These are phyloP conservation scores for Cladophialophora yegresii DNA, from an alignment of 2,329 filamentous ascomycete species.

Conservation along the genomic window DNA sequence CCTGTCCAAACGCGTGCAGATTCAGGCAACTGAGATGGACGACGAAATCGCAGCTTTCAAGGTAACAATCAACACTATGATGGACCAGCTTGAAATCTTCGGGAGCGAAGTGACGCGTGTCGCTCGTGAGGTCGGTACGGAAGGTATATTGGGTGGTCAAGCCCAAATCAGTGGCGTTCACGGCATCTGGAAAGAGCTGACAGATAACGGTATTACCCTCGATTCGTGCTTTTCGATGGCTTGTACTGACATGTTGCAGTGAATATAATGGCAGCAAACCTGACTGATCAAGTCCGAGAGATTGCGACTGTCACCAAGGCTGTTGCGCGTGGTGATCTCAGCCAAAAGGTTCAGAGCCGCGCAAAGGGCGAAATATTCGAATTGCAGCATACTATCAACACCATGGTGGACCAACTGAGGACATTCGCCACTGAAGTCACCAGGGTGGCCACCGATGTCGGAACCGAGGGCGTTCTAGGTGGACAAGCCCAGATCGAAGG, in stretches of 20 bases:
- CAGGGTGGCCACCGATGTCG: constrained; percentile 78
- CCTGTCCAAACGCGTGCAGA: constrained; percentile 92
- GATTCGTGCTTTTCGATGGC: not conserved
- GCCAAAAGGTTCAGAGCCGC: constrained; percentile 79
- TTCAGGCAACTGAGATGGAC: constrained; percentile 95
- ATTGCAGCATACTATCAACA: constrained; percentile 83
- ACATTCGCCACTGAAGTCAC: constrained; percentile 84
- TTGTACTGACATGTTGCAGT: constrained; percentile 50
- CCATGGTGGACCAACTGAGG: constrained; percentile 82
- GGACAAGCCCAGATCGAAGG: constrained; percentile 81
- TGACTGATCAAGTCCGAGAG: constrained; percentile 81
- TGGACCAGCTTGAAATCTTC: constrained; percentile 95
- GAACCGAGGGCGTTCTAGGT: constrained; percentile 78
- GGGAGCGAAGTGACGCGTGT: constrained; percentile 94
- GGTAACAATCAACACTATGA: constrained; percentile 98
- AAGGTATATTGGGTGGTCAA: constrained; percentile 90
- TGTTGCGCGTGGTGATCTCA: constrained; percentile 78
- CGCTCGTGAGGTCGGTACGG: constrained; percentile 92
- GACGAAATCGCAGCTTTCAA: constrained; percentile 98
- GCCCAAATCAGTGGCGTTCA: constrained; percentile 91
- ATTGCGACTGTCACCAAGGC: constrained; percentile 83
- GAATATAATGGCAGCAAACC: constrained; percentile 80
- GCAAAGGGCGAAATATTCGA: constrained; percentile 80
- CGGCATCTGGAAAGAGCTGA: constrained; percentile 96
- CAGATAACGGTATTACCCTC: constrained; percentile 67